Conservation (phyloP, 2,329 filamentous ascomycete genomes). For the Neopestalotiopsis sp. region DNA sequence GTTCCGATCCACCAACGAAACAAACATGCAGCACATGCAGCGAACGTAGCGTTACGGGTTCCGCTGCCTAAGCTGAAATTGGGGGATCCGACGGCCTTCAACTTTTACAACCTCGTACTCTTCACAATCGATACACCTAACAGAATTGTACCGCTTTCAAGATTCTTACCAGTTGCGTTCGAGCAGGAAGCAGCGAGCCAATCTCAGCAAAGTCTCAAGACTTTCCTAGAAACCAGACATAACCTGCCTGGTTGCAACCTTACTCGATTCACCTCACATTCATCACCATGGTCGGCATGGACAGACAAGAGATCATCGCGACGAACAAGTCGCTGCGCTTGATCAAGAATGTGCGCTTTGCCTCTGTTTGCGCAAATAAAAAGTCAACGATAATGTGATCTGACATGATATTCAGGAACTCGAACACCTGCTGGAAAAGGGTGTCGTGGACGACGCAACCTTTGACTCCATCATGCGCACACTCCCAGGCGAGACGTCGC, state of each 20-base stretch:
- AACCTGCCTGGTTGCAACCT: background rate
- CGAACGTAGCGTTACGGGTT: background rate
- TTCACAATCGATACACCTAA: background rate
- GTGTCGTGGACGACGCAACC: conserved; percentile 75
- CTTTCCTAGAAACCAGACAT: background rate
- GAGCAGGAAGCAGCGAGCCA: background rate
- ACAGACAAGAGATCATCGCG: conserved; percentile 66
- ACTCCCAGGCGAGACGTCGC: conserved; percentile 73
- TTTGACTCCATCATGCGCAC: conserved; percentile 76
- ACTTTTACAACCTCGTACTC: background rate
- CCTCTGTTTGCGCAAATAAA: background rate
- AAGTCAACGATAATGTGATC: background rate
- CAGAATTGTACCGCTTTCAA: background rate
- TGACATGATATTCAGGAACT: conserved; percentile 70
- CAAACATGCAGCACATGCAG: background rate
- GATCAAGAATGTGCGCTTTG: conserved; percentile 76
- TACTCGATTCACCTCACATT: background rate
- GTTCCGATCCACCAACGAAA: conserved; percentile 1
- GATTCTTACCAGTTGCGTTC: background rate
- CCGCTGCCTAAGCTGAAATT: background rate
- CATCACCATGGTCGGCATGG: conserved; percentile 49
- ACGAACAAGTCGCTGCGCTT: conserved; percentile 85
- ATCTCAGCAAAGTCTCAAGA: background rate
- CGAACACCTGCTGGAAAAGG: conserved; percentile 84
- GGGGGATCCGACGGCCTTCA: background rate